Evolutionary conservation across 768 basidiomycete genomes (phyloP), one percentile per base, ranked within the genome.

Genomic region (Baorangia bicolor): DNA sequence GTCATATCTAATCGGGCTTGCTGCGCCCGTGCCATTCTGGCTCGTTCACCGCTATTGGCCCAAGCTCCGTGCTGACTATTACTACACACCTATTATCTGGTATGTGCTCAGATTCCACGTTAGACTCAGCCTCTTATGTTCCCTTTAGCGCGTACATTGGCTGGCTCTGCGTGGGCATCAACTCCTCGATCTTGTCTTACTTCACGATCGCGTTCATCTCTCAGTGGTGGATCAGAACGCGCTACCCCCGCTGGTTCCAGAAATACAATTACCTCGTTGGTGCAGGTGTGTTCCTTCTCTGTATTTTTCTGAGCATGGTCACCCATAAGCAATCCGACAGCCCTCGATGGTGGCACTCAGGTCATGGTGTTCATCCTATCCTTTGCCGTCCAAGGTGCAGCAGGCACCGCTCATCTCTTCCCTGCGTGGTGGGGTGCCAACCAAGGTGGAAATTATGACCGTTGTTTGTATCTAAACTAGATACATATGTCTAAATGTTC

Each of bases 341-440:
- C 66, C 16, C 74, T 79, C 16, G 73, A 75, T 38, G 70, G 73
- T 23, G 77, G 74, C 11, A 68, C 69, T 1, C 74, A 83, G 64
- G 80, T 84, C 27, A 82, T 83, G 79, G 75, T 81, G 18, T 81
- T 82, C 60, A 74, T 83, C 28, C 66, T 79, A 12, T 79, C 82
- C 0, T 76, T 75, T 53, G 73, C 80, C 0, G 79, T 83, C 0
- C 77, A 78, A 53, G 83, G 83, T 13, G 81, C 77, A 8, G 72
- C 77, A 5, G 81, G 82, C 12, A 63, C 69, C 1, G 64, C 80
- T 0, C 77, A 81, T 59, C 58, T 79, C 25, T 83, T 83, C 69
- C 80, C 82, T n/a, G 55, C 73, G 50, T 83, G 82, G 83, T 83
- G 81, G 83, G 80, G 81, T 20, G 81, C 81, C 8, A 82, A 84